Evolutionary conservation across 179 eudicot species (phyloP), one percentile per base, ranked within the genome.

Genomic region (Dionaea muscipula): DNA sequence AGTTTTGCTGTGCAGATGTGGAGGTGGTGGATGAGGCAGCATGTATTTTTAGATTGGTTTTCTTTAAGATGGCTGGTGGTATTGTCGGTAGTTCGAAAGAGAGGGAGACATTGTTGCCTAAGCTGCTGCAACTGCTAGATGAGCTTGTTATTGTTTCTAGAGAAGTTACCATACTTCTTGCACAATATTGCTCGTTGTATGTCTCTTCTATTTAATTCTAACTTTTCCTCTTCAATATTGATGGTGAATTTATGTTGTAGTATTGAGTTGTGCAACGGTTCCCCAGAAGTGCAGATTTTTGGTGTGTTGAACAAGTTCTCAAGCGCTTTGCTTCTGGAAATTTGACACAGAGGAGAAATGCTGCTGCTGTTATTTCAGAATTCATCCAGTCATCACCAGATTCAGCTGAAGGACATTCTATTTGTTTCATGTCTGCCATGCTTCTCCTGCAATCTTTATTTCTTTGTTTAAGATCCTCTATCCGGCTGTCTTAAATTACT

Each of bases 141-240:
- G 81, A 81, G 47, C 72, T 72, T 15, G 84, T 77, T 75, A 78
- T 79, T 49, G 73, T 82, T 60, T 71, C 84, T 41, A 79, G 70
- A 71, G 89, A 94, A 48, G 75, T 73, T 50, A 75, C 76, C 24
- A 62, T 53, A 35, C 75, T 84, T 39, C 40, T 86, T 59, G 86
- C 89, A 23, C 84, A 86, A 57, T 70, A 69, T 69, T 79, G 85
- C 70, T 79, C 81, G 55, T 57, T 68, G 95, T 81, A 79, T 57
- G 51, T 43, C 39, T 24, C 55, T 23, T 16, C 20, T 40, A 55
- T 60, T 26, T 22, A 8, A 23, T 9, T 13, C 25, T 25, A 19
- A 19, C 16, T 35, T 37, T 52, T 22, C 39, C 26, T 26, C 17
- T 33, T 19, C 23, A 12, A 18, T 43, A 24, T 26, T 56, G 27